Evolutionary conservation across 2,329 filamentous ascomycete genomes (phyloP), one percentile per base, ranked within the genome.

Genomic region (Ceratocystis colombiana): DNA sequence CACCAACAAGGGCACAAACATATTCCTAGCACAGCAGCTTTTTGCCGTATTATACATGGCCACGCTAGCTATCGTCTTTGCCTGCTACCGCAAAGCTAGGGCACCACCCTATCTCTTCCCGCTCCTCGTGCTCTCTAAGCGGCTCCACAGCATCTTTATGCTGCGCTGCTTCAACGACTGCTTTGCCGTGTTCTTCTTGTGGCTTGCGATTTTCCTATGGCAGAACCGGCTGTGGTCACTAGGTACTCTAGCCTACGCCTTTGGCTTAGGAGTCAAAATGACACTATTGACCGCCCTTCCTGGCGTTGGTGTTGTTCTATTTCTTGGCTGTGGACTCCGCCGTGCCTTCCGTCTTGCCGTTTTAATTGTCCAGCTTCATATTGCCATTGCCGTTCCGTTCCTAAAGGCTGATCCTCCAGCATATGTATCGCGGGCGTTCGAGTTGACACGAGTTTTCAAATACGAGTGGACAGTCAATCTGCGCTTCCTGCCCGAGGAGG

Each of bases 391-490:
- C 61, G 72, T 79, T 55, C 90, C 91, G 0, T 97, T 96, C 76
- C 74, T 89, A 25, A 74, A 80, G 8, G 78, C 77, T 50, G 88
- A 90, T 70, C 76, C 85, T 22, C 75, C 76, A 68, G 89, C 87
- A 33, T 99, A 99, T 74, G 73, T 95, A 20, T 82, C 84, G 61
- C 82, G 88, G 69, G 91, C 94, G 0, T 99, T 99, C 73, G 91
- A 99, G 77, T 82, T 99, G 67, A 91, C 89, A 61, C 83, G 94
- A 65, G 85, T 90, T 71, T 99, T 99, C 77, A 81, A 96, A 71
- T 97, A 93, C 80, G 91, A 93, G 76, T 99, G 94, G 94, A 99
- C 94, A 0, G 94, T 99, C 70, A 99, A 99, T 76, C 99, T 94
- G 94, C 86, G 92, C 65, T 97, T 97, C 74, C 77, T 96, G n/a